Base-by-base conservation (phyloP, 768 basidiomycete species). In the Suillus occidentalis region DNA sequence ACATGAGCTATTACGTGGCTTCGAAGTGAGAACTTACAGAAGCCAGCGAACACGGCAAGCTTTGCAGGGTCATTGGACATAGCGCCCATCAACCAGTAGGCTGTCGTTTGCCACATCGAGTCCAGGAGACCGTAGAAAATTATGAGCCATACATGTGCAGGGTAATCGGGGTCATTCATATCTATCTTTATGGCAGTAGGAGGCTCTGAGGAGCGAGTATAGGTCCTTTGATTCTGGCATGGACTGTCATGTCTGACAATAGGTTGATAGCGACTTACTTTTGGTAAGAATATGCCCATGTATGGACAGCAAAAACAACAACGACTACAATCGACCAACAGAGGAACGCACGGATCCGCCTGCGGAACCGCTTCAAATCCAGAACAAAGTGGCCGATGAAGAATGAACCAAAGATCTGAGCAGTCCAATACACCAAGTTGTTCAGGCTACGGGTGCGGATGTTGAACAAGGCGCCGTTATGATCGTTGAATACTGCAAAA, bases 381-480 rank as follows among this genome's bases (percentile, higher is more conserved):
- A 67, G 39, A 20, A 75, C 62, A 13, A 71, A 52, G 50, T 85
- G 73, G 12, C 89, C 89, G 65, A 92, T 90, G 43, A 80, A 73
- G 59, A 90, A 73, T 0, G 89, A 89, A 3, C 89, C 91, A 31
- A 90, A 64, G 66, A 91, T 89, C 72, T 91, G 90, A 4, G 87
- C 77, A 5, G 85, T 75, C 89, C 90, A 92, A 75, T 92, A 92
- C 12, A 90, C 81, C 28, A 91, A 76, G 69, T 87, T 89, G 73
- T 91, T 91, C 65, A 92, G 76, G 7, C 88, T 82, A 36, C 91
- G 85, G 5, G 87, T 84, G 53, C 89, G 85, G 72, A 90, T 90
- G 70, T 88, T 87, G 81, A 91, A 91, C 6, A 91, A 73, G 2
- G 84, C 87, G 18, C 80, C 84, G 71, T 91, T 93, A 76, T 81